A percentile compares a stretch with the other conserved stretches of the same genome.
These are phyloP conservation scores for Polyporus arcularius DNA, from an alignment of 768 basidiomycete species.

Conservation along the genomic window DNA sequence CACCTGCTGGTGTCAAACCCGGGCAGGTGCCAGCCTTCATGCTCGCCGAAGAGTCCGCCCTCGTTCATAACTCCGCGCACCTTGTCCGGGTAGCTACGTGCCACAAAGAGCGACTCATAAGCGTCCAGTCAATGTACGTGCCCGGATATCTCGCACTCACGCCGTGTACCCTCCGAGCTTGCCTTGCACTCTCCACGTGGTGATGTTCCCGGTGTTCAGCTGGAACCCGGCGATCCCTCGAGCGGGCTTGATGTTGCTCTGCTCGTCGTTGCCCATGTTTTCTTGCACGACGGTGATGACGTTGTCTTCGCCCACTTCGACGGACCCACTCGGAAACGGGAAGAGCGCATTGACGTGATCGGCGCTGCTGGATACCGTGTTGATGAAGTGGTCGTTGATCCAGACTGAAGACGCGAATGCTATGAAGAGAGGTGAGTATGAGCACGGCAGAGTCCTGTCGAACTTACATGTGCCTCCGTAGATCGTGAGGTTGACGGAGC, in stretches of 20 bases:
- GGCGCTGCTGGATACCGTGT: constrained; percentile 61
- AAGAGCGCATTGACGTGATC: constrained; percentile 71
- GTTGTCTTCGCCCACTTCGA: constrained; percentile 59
- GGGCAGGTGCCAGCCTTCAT: constrained; percentile 49
- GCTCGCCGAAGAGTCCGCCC: constrained; percentile 46
- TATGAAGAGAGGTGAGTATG: constrained; percentile 24
- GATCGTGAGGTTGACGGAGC: constrained; percentile 71
- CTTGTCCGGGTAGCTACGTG: constrained; percentile 78
- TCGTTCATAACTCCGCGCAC: constrained; percentile 47
- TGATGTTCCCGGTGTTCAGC: constrained; percentile 54
- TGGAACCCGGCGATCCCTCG: constrained; percentile 78
- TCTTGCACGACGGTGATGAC: constrained; percentile 69
- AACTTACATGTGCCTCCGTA: constrained; percentile 85
- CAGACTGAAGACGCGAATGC: constrained; percentile 85
- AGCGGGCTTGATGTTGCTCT: constrained; percentile 42
- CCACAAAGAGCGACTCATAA: no score
- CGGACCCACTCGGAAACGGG: constrained; percentile 56
- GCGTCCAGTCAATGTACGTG: no score
- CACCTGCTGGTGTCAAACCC: constrained; percentile 58
- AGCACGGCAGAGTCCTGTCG: no score
- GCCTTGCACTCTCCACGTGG: constrained; percentile 47
- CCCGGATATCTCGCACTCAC: constrained; percentile 26
- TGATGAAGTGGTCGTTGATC: constrained; percentile 72
- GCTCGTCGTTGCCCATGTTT: constrained; percentile 78
- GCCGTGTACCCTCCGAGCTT: constrained; percentile 44